phyloP scores from a whole-genome alignment of 2,329 filamentous ascomycete genomes.

The Ophiostoma perfectum region DNA sequence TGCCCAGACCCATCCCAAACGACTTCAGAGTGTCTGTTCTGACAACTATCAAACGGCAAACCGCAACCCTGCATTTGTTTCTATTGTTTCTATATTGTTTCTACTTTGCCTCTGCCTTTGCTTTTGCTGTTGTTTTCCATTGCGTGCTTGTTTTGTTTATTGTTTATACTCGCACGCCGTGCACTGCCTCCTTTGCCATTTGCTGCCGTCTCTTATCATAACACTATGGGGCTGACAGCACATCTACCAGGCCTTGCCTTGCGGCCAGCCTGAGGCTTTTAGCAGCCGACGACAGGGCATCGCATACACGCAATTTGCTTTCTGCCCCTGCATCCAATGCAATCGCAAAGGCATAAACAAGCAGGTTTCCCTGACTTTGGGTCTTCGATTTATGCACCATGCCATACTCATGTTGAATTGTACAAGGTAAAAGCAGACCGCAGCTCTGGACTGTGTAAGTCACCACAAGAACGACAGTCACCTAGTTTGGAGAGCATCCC shows the following conservation, averaged over 20 bases:
- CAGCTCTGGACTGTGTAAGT: too few species aligned
- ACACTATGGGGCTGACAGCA: background rate
- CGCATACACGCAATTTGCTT: slow-evolving; percentile 7
- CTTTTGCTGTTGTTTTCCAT: background rate
- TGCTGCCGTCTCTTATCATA: background rate
- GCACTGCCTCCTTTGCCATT: background rate
- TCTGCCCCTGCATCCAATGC: background rate
- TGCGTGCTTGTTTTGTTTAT: background rate
- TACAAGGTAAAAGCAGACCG: too few species aligned
- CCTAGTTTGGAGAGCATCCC: too few species aligned
- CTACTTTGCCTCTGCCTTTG: background rate
- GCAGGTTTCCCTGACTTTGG: background rate
- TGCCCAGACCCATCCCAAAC: background rate
- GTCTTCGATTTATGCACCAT: too few species aligned
- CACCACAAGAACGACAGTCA: too few species aligned
- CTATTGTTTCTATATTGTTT: background rate
- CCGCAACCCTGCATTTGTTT: background rate
- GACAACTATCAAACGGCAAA: slow-evolving; percentile 11
- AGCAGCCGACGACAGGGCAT: background rate
- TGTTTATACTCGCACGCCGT: background rate
- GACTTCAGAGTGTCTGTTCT: background rate
- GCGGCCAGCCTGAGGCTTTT: too few species aligned
- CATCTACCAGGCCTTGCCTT: slow-evolving; percentile 2
- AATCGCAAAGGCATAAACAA: background rate
- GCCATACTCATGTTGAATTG: too few species aligned